A percentile compares a stretch with the other conserved stretches of the same genome.
These are phyloP conservation scores for Mentha longifolia DNA, from an alignment of 257 asterid genomes.

Conservation along the genomic window DNA sequence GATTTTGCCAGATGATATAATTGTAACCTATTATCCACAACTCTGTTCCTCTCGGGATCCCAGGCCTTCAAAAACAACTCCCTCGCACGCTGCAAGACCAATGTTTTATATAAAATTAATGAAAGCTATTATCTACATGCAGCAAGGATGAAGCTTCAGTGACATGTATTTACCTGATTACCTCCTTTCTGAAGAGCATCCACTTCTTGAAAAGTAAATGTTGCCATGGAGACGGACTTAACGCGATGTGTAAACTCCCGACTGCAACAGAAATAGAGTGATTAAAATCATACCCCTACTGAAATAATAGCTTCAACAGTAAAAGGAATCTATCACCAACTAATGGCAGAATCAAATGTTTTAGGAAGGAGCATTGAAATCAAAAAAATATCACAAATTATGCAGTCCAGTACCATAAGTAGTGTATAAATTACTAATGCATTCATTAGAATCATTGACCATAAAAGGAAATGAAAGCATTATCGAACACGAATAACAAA, in stretches of 20 bases:
- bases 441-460: no score
- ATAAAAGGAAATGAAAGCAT: no score
- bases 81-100: slow-evolving; percentile 82
- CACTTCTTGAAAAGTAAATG: slow-evolving; percentile 88
- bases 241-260: slow-evolving; percentile 99
- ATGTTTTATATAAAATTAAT: slow-evolving; percentile 18
- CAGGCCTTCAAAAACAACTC: slow-evolving; percentile 74
- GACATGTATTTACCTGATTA: slow-evolving; percentile 69
- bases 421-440: no score
- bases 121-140: slow-evolving; percentile 14
- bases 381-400: no score
- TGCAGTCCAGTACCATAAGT: no score
- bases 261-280: slow-evolving; percentile 52
- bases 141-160: slow-evolving; percentile 11
- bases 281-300: slow-evolving; percentile 21
- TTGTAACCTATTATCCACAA: slow-evolving; percentile 78
- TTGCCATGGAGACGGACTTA: slow-evolving; percentile 97
- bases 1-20: slow-evolving; percentile 26
- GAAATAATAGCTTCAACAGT: slow-evolving; percentile 16
- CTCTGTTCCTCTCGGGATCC: slow-evolving; percentile 71
- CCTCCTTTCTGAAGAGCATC: slow-evolving; percentile 97
- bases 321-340: not conserved
- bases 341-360: not conserved
- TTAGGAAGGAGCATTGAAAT: not conserved
- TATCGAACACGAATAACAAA: no score